phyloP scores from a whole-genome alignment of 495 filamentous ascomycete genomes.

The Daldinia loculata region DNA sequence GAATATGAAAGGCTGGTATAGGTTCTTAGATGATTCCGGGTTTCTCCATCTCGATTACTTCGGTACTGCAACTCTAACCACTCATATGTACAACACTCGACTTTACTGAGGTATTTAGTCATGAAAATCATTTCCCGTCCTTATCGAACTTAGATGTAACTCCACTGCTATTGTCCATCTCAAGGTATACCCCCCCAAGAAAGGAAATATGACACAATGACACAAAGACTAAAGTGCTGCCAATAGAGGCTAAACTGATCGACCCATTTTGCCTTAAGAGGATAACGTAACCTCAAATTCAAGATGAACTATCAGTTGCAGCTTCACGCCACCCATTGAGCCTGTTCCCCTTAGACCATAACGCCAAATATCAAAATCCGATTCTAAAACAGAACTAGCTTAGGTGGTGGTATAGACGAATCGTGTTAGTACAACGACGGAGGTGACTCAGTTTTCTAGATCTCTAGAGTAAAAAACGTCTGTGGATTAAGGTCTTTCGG shows the following conservation, averaged over 20 bases:
- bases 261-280: not conserved
- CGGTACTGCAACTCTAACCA: not conserved
- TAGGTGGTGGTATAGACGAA: not conserved
- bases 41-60: not conserved
- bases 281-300: not conserved
- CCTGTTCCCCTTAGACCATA: not conserved
- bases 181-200: not conserved
- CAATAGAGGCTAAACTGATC: not conserved
- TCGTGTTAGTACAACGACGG: not conserved
- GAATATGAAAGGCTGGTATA: not conserved
- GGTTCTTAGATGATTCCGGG: not conserved
- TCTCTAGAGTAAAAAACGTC: not conserved
- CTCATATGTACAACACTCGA: not conserved
- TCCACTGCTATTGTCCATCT: not conserved
- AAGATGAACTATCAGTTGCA: not conserved
- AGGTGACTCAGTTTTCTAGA: slow-evolving; percentile 8
- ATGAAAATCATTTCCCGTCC: slow-evolving; percentile 1
- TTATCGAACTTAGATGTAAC: slow-evolving; percentile 3
- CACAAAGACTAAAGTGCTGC: not conserved
- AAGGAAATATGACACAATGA: not conserved
- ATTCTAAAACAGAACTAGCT: not conserved
- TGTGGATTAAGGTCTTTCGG: not conserved
- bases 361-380: slow-evolving; percentile 1
- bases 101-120: slow-evolving; percentile 1
- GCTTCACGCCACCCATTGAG: not conserved